Evolutionary conservation across 2,329 filamentous ascomycete genomes (phyloP), one percentile per base, ranked within the genome.

Genomic region (Cladophialophora chaetospira): DNA sequence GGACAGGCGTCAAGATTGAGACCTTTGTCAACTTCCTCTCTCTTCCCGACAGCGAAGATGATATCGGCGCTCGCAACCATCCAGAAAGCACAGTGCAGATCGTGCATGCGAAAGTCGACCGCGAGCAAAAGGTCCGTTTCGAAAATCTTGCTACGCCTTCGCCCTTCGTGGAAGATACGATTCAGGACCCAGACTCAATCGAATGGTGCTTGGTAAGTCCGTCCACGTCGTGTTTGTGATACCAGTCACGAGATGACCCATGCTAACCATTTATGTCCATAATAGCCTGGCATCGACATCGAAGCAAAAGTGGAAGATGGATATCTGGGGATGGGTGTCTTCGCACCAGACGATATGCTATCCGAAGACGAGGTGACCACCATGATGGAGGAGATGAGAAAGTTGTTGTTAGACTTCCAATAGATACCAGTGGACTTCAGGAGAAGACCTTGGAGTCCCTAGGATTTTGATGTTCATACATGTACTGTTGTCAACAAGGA

Each of bases 21-120:
- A 85, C 82, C 0, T 93, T 89, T 73, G 84, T 96, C 65, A 97
- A 97, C 69, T 94, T 96, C 63, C 71, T 96, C 15, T 84, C 78
- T 49, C 70, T 85, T 4, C 81, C 45, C n/a, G 35, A 57, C n/a
- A 35, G 31, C 19, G 15, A 42, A 29, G 40, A 26, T 51, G 57
- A 46, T 6, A 50, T 56, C 17, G 9, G 40, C n/a, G 35, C 29
- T n/a, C 36, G 45, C 36, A 29, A 13, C 28, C 31, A 23, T 11
- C 15, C 19, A 15, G 13, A 17, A 28, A 46, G 25, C 35, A n/a
- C 15, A 25, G 53, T 60, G 5, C 10, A 21, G 23, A 43, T 62
- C 19, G 50, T 46, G 8, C 60, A 60, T 36, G 53, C 54, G 5
- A 36, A 55, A 6, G 4, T 60, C 15, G 23, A 38, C n/a, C 5